Base-by-base conservation (phyloP, 2,329 filamentous ascomycete species). In the Pezicula carpinea region DNA sequence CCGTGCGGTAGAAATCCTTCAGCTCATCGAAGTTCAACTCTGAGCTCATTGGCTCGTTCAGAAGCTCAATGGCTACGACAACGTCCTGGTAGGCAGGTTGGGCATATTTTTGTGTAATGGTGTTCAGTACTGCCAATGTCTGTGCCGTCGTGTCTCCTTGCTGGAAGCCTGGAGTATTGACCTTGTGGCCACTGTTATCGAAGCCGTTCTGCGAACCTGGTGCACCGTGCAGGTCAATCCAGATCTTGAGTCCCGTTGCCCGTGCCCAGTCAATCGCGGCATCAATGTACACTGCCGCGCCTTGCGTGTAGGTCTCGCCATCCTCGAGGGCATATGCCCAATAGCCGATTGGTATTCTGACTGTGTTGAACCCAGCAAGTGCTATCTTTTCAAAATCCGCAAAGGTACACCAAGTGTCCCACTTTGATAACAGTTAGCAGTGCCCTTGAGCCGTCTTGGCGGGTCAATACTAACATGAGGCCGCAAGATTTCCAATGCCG, bases 121-220 rank as follows among this genome's bases (percentile, higher is more conserved):
- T 72, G 19, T 76, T 64, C n/a, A 87, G 69, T 3, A 83, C 76
- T 19, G 68, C 59, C 10, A 85, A 63, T 1, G 77, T 80, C 40
- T 72, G 66, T n/a, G 65, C 50, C 6, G 76, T 66, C 0, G 70
- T 76, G 50, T 73, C 63, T 23, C 72, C 74, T 26, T 65, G 60
- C 50, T 70, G 69, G 69, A 73, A 79, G 4, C 62, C 60, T 51
- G 69, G 70, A 14, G 47, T 69, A 42, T 52, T 54, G 42, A 66
- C 67, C 53, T 66, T 66, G 48, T 76, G 72, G 2, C 80, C 80
- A 34, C 74, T 79, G 61, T 83, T 82, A 61, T 83, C 80, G 58
- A 77, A 82, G 8, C 80, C 79, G 51, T 82, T 82, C 55, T 82
- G 79, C 2, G 70, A 75, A 34, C 72, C 72, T 13, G 75, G 77